Evolutionary conservation across 1,139 yeast species (phyloP).

Genomic region (Scheffersomyces segobiensis): DNA sequence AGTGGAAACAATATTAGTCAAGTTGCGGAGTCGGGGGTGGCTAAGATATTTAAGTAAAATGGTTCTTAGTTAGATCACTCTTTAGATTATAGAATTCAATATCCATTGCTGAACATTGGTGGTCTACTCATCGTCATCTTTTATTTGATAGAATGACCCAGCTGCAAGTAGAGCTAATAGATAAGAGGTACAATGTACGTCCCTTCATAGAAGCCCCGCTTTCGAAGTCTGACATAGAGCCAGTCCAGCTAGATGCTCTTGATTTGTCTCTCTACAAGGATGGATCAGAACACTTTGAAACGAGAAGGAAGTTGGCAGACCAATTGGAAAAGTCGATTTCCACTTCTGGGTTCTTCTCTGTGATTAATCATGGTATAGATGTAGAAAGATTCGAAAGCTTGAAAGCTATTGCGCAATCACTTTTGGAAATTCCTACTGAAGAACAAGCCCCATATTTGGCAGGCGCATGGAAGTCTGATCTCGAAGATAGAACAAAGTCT

Average conservation of each 20-base stretch:
- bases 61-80: not conserved
- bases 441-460: slow-evolving; percentile 19
- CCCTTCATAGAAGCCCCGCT: slow-evolving; percentile 21
- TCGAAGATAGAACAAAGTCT: slow-evolving; percentile 9
- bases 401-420: slow-evolving; percentile 22
- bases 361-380: slow-evolving; percentile 22
- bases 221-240: slow-evolving; percentile 9
- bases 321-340: slow-evolving; percentile 22
- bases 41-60: not conserved
- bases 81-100: not conserved
- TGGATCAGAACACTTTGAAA: slow-evolving; percentile 14
- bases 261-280: slow-evolving; percentile 19
- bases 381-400: slow-evolving; percentile 17
- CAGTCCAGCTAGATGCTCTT: slow-evolving; percentile 18
- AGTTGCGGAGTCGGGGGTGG: not conserved
- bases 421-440: slow-evolving; percentile 23
- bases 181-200: slow-evolving; percentile 20
- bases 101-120: not conserved
- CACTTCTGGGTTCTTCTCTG: slow-evolving; percentile 22
- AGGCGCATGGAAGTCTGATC: slow-evolving; percentile 21
- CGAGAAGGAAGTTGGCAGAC: slow-evolving; percentile 16
- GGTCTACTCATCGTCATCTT: not conserved
- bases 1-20: not conserved
- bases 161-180: slow-evolving; percentile 9
- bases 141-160: not conserved